phyloP scores from a whole-genome alignment of 495 filamentous ascomycete genomes.

The Astrothelium subdiscretum region DNA sequence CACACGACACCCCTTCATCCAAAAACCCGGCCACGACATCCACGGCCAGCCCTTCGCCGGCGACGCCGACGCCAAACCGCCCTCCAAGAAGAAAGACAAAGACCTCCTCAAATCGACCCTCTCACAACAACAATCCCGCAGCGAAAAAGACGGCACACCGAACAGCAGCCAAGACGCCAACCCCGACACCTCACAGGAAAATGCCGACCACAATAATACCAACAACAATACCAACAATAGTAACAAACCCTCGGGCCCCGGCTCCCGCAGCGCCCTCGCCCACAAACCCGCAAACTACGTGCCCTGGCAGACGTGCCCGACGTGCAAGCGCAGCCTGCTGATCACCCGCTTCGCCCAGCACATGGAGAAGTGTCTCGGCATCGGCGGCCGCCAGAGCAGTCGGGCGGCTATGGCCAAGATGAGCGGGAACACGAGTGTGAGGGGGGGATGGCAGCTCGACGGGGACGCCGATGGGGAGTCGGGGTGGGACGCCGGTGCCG shows the following conservation, averaged over 20 bases:
- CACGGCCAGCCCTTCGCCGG: conserved; percentile 66
- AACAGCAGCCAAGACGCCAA: conserved; percentile 21
- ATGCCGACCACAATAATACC: conserved; percentile 21
- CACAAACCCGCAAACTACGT: conserved; percentile 51
- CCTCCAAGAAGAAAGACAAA: conserved; percentile 40
- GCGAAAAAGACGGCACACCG: conserved; percentile 22
- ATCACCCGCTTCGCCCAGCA: conserved; percentile 58
- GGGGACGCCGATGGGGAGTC: conserved; percentile 42
- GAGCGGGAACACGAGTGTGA: conserved; percentile 26
- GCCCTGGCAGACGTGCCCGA: conserved; percentile 60
- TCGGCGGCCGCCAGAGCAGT: conserved; percentile 57
- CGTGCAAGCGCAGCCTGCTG: conserved; percentile 48
- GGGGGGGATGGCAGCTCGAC: not conserved
- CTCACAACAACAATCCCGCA: conserved; percentile 17
- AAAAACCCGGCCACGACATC: conserved; percentile 64
- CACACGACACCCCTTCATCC: conserved; percentile 61
- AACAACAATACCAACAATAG: conserved; percentile 25
- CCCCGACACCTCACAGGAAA: conserved; percentile 9
- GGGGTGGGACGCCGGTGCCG: conserved; percentile 45
- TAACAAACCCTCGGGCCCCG: conserved; percentile 14
- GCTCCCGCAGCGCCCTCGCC: conserved; percentile 5
- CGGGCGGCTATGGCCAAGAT: conserved; percentile 32
- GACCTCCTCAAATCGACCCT: conserved; percentile 4
- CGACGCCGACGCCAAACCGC: conserved; percentile 44
- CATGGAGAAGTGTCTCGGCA: conserved; percentile 69